Conservation (phyloP, 1,284 basidiomycete genomes). For the Erythrobasidium hasegawianum region DNA sequence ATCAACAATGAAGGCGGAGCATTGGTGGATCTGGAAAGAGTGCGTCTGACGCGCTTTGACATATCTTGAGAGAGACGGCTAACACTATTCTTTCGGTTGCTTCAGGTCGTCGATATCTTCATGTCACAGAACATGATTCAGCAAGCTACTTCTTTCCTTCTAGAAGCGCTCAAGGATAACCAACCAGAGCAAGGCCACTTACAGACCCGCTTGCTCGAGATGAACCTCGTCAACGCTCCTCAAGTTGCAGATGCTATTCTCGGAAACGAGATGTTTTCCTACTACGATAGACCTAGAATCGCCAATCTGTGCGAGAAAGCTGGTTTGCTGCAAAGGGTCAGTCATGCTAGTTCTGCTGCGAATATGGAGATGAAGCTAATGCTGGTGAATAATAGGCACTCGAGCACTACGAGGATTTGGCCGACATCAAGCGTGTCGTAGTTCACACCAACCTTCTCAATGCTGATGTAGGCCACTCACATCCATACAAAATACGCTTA, state of each 20-base stretch:
- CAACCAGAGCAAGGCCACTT: slow-evolving; percentile 94
- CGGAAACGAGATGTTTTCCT: slow-evolving; percentile 97
- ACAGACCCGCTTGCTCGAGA: slow-evolving; percentile 94
- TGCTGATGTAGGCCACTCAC: slow-evolving; percentile 69
- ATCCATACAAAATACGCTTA: no score
- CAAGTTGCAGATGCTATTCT: slow-evolving; percentile 99
- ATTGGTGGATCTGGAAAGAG: slow-evolving; percentile 88
- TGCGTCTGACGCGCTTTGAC: slow-evolving; percentile 49
- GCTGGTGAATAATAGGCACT: slow-evolving; percentile 65
- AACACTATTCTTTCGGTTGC: slow-evolving; percentile 7
- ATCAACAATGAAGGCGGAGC: slow-evolving; percentile 91
- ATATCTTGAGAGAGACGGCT: slow-evolving; percentile 17
- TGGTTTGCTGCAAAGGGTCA: slow-evolving; percentile 76
- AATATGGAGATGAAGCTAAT: neutral
- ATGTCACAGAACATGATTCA: slow-evolving; percentile 99
- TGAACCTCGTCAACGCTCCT: slow-evolving; percentile 96
- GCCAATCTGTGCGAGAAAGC: slow-evolving; percentile 99
- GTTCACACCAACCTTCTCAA: slow-evolving; percentile 88
- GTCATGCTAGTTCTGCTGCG: neutral
- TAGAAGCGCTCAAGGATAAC: slow-evolving; percentile 99
- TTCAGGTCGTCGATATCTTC: slow-evolving; percentile 90
- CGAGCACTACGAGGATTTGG: slow-evolving; percentile 95
- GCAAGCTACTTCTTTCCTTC: slow-evolving; percentile 94
- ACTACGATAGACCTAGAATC: slow-evolving; percentile 94
- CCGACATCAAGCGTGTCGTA: slow-evolving; percentile 96